Percentiles rank a stretch among this genome's conserved stretches.
These are phyloP conservation scores for Ilyonectria destructans DNA, from an alignment of 2,329 filamentous ascomycete genomes.

Conservation along the genomic window DNA sequence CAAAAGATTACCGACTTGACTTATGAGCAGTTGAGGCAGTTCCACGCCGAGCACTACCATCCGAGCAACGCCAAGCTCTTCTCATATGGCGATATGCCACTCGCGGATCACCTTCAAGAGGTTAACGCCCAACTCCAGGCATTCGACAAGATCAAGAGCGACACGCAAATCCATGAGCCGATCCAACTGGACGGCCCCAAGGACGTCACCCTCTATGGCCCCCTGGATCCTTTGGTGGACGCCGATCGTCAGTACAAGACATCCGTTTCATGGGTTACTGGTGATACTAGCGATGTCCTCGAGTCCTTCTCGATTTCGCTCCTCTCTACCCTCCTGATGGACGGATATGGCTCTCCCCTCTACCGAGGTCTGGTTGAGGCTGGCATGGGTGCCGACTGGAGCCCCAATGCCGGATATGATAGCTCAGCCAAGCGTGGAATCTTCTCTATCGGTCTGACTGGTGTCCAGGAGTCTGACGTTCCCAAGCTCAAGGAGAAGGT, in stretches of 20 bases:
- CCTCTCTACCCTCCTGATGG: conserved; percentile 87
- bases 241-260: conserved; percentile 93
- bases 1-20: conserved; percentile 97
- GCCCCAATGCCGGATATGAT: conserved; percentile 94
- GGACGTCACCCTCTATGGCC: conserved; percentile 82
- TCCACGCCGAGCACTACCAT: conserved; percentile 95
- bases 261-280: conserved; percentile 92
- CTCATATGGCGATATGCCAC: conserved; percentile 94
- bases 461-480: conserved; percentile 87
- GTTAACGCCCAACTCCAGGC: conserved; percentile 81
- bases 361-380: conserved; percentile 92
- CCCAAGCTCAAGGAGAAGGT: conserved; percentile 83
- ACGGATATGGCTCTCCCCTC: conserved; percentile 95
- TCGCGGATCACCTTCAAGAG: conserved; percentile 85
- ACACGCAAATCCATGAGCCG: conserved; percentile 83
- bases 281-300: conserved; percentile 85
- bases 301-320: conserved; percentile 92
- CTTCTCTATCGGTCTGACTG: conserved; percentile 92
- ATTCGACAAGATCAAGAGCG: conserved; percentile 80
- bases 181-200: conserved; percentile 80
- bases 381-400: conserved; percentile 93
- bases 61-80: conserved; percentile 97
- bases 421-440: conserved; percentile 83
- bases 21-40: conserved; percentile 89
- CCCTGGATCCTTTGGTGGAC: conserved; percentile 89